phyloP scores from a whole-genome alignment of 2,329 filamentous ascomycete genomes.

The Shiraia sp. region DNA sequence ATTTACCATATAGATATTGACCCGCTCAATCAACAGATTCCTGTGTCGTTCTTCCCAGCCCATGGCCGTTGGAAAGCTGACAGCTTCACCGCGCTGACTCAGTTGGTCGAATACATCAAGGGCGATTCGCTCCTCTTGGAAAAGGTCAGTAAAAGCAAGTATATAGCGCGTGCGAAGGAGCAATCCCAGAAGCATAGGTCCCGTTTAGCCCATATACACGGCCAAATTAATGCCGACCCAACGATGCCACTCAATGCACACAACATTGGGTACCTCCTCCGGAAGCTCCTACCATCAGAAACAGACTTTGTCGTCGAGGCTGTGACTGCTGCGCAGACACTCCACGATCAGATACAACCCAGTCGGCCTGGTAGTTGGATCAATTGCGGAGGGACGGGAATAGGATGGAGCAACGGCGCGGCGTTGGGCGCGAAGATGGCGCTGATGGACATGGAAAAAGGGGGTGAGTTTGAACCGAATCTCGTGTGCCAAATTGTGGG shows the following conservation, averaged over 20 bases:
- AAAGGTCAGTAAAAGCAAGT: not conserved
- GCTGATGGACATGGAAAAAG: conserved; percentile 42
- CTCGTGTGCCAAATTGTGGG: conserved; percentile 60
- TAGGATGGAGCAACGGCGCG: conserved; percentile 59
- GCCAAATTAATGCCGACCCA: conserved; percentile 17
- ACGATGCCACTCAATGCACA: conserved; percentile 18
- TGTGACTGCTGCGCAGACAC: conserved; percentile 10
- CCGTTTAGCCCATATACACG: conserved; percentile 25
- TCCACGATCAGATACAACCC: conserved; percentile 19
- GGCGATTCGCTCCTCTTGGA: conserved; percentile 3
- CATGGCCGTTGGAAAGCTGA: conserved; percentile 69
- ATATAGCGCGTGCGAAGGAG: not conserved
- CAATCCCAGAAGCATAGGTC: conserved; percentile 11
- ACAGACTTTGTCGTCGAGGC: conserved; percentile 20
- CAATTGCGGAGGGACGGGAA: conserved; percentile 58
- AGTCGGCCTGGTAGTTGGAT: conserved; percentile 53
- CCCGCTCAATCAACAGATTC: conserved; percentile 72
- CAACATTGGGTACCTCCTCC: conserved; percentile 16
- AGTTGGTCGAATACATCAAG: conserved; percentile 33
- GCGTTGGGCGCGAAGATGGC: conserved; percentile 56
- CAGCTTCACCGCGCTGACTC: conserved; percentile 53
- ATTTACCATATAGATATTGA: conserved; percentile 69
- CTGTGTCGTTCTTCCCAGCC: conserved; percentile 71
- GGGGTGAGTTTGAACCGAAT: conserved; percentile 42
- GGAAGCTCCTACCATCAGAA: conserved; percentile 5